Percentiles rank a stretch among this genome's conserved stretches.
These are phyloP conservation scores for Arachnomyces sp. DNA, from an alignment of 2,329 filamentous ascomycete species.

Conservation along the genomic window DNA sequence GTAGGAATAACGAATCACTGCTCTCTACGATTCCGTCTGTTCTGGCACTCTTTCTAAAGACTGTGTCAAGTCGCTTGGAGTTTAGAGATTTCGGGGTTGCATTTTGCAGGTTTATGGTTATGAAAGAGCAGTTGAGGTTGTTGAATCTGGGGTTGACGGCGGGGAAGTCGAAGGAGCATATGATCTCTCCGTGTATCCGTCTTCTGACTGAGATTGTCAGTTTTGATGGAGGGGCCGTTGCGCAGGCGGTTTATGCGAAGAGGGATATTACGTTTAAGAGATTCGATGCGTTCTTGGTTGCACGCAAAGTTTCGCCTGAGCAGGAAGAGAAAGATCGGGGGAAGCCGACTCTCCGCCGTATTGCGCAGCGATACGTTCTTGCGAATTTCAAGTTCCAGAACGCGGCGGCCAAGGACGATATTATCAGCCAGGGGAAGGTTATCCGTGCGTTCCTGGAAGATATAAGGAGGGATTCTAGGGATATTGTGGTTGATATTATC, in stretches of 20 bases:
- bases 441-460: slow-evolving; percentile 65
- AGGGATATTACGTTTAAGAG: slow-evolving; percentile 72
- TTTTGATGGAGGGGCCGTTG: slow-evolving; percentile 76
- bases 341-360: slow-evolving; percentile 72
- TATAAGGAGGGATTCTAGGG: slow-evolving; percentile 67
- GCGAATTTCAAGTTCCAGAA: slow-evolving; percentile 71
- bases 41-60: slow-evolving; percentile 70
- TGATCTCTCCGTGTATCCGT: slow-evolving; percentile 81
- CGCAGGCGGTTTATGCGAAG: slow-evolving; percentile 66
- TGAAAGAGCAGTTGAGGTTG: slow-evolving; percentile 71
- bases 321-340: slow-evolving; percentile 55
- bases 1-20: slow-evolving; percentile 70
- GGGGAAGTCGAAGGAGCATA: slow-evolving; percentile 72
- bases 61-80: slow-evolving; percentile 64
- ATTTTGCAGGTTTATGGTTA: slow-evolving; percentile 72
- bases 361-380: slow-evolving; percentile 72
- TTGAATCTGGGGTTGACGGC: slow-evolving; percentile 70
- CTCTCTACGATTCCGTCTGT: slow-evolving; percentile 74
- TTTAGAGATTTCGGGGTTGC: slow-evolving; percentile 66
- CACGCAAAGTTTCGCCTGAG: slow-evolving; percentile 44
- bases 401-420: slow-evolving; percentile 67
- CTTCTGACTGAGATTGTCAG: slow-evolving; percentile 76
- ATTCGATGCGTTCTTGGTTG: slow-evolving; percentile 69
- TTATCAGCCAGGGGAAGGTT: slow-evolving; percentile 66
- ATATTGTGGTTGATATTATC: slow-evolving; percentile 66